phyloP scores from a whole-genome alignment of 768 basidiomycete species.

The Rhizopogon rudus region DNA sequence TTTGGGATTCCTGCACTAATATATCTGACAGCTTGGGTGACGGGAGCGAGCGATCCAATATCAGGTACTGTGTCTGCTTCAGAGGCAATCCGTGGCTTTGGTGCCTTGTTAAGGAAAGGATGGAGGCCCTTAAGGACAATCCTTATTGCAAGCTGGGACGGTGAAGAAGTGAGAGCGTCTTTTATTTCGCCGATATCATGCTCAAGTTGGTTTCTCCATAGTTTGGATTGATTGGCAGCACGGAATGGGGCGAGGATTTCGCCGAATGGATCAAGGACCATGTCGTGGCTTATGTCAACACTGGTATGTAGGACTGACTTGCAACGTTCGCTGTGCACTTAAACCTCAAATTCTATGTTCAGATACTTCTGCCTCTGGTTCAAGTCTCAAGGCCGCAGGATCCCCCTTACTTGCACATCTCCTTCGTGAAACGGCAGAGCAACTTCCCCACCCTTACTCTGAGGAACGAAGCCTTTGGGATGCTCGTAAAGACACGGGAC shows the following conservation, averaged over 20 bases:
- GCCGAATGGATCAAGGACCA: constrained; percentile 46
- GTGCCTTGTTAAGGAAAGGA: constrained; percentile 57
- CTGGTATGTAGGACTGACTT: constrained; percentile 28
- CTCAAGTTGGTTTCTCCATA: constrained; percentile 7
- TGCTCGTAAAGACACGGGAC: constrained; percentile 51
- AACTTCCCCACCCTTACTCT: constrained; percentile 70
- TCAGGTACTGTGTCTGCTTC: constrained; percentile 77
- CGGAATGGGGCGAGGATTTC: constrained; percentile 71
- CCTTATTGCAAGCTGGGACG: constrained; percentile 72
- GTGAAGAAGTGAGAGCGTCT: constrained; percentile 45
- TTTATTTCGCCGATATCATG: neutral
- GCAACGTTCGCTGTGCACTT: neutral
- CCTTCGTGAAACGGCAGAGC: constrained; percentile 59
- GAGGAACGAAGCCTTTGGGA: constrained; percentile 73
- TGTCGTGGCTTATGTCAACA: constrained; percentile 60
- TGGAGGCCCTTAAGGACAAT: constrained; percentile 84
- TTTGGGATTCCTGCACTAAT: neutral
- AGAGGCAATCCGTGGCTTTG: constrained; percentile 75
- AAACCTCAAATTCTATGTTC: neutral
- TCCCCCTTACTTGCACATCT: constrained; percentile 85
- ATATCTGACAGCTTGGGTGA: constrained; percentile 14
- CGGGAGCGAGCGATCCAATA: constrained; percentile 76
- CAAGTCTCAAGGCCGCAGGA: constrained; percentile 45
- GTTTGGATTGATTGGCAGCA: constrained; percentile 54
- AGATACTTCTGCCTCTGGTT: constrained; percentile 48